Evolutionary conservation across 2,329 filamentous ascomycete species (phyloP), one percentile per base, ranked within the genome.

Genomic region (Colletotrichum sp.): DNA sequence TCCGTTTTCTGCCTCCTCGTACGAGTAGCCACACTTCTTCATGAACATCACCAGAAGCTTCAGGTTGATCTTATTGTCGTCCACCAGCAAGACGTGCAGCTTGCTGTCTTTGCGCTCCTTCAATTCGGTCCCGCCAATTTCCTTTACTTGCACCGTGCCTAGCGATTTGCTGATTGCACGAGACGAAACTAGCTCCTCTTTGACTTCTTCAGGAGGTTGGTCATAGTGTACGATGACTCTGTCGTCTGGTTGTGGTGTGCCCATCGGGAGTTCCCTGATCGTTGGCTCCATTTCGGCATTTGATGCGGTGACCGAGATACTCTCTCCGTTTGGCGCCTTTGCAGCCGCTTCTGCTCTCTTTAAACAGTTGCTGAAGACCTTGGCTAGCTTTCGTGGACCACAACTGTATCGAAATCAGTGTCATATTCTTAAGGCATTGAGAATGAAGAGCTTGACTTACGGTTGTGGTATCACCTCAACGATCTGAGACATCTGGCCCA

Each of bases 1-100:
- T 8, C 88, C 88, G 73, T 90, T 87, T 34, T 81, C 82, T 1
- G 88, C 88, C 12, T 85, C 85, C n/a, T 82, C 82, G 72, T 85
- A 85, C 2, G 84, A 82, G 34, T 84, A 84, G 5, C 86, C 84
- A 26, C 84, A 85, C 75, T 86, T 88, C 26, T 82, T 82, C 80
- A 87, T 84, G 43, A 86, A 87, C 43, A 84, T 86, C 15, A 84
- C 82, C 4, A 88, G 81, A 0, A 88, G 80, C 77, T 86, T 83
- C 16, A 87, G 80, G 71, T 87, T 87, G 76, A 87, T 85, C 4
- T 81, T 80, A 77, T 87, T 87, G 76, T 87, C 86, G 64, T 88
- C 86, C 4, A 87, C 85, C 3, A 86, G 80, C 4, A 87, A 78
- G 4, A 87, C 79, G 24, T 82, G 67, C 4, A 69, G 34, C 30